Conservation (phyloP, 331 rosid species). For the Spiraea crenata region DNA sequence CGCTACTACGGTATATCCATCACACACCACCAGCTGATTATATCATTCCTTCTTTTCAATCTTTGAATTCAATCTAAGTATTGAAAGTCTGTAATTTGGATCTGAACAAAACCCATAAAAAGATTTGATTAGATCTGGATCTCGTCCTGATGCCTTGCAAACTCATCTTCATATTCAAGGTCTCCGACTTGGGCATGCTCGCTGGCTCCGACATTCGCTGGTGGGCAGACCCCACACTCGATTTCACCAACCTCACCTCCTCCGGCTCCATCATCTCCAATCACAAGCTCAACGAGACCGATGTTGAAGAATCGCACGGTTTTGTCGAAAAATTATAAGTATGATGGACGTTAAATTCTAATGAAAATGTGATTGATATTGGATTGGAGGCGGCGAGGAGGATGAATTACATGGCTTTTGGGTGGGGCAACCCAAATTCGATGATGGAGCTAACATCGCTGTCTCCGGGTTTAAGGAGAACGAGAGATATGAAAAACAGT, state of each 20-base stretch:
- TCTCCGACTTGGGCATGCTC: slow-evolving; percentile 81
- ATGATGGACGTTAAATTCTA: slow-evolving; percentile 66
- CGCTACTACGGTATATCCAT: slow-evolving; percentile 16
- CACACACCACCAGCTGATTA: background rate
- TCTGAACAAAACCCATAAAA: background rate
- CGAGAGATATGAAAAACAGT: slow-evolving; percentile 9
- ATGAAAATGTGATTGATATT: slow-evolving; percentile 53
- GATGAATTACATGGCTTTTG: slow-evolving; percentile 80
- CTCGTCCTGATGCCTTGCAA: slow-evolving; percentile 60
- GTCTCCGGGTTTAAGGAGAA: slow-evolving; percentile 73
- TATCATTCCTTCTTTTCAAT: background rate
- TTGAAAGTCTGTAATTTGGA: slow-evolving; percentile 14
- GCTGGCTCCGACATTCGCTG: slow-evolving; percentile 70
- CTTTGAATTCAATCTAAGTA: background rate
- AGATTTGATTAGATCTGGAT: slow-evolving; percentile 43
- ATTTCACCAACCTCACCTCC: slow-evolving; percentile 50
- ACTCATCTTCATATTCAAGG: slow-evolving; percentile 55
- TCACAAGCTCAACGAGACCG: slow-evolving; percentile 48
- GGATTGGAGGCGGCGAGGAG: slow-evolving; percentile 82
- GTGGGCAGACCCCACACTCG: slow-evolving; percentile 58
- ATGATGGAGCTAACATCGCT: slow-evolving; percentile 59
- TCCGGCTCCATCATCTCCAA: slow-evolving; percentile 60
- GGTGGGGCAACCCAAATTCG: slow-evolving; percentile 67
- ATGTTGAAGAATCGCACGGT: slow-evolving; percentile 74
- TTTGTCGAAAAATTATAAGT: slow-evolving; percentile 51